phyloP scores from a whole-genome alignment of 768 basidiomycete genomes.

The Mycena olivaceomarginata region DNA sequence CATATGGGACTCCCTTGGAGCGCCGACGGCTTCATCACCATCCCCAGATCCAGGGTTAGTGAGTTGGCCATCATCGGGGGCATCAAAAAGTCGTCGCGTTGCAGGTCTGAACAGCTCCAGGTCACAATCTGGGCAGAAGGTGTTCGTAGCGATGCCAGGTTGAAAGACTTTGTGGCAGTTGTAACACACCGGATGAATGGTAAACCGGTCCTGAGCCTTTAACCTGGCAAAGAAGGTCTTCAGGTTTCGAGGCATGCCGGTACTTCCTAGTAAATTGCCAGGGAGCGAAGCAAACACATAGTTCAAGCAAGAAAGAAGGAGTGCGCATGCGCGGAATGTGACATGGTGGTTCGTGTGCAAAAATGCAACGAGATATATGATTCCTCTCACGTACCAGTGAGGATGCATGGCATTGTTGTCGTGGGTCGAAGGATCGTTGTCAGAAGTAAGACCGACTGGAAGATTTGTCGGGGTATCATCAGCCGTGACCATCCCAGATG shows the following conservation, averaged over 20 bases:
- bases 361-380: conserved; percentile 2
- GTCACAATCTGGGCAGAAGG: conserved; percentile 18
- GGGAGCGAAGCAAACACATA: background rate
- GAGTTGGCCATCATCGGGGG: background rate
- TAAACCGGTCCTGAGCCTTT: too few species aligned
- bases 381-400: background rate
- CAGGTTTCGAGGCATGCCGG: too few species aligned
- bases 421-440: background rate
- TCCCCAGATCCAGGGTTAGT: background rate
- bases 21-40: background rate
- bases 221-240: too few species aligned
- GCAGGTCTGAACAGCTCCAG: conserved; percentile 15
- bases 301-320: background rate
- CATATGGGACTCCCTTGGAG: conserved; percentile 9
- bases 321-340: background rate
- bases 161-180: too few species aligned
- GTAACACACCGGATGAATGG: too few species aligned
- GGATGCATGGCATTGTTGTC: background rate
- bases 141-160: too few species aligned
- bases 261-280: too few species aligned
- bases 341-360: conserved; percentile 2
- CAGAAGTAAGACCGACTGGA: too few species aligned
- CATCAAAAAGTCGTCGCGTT: background rate
- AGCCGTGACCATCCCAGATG: background rate
- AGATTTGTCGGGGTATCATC: too few species aligned